Percentiles rank a stretch among this genome's conserved stretches.
Conservation (phyloP, 2,329 filamentous ascomycete genomes). For the Diplodia mutila region DNA sequence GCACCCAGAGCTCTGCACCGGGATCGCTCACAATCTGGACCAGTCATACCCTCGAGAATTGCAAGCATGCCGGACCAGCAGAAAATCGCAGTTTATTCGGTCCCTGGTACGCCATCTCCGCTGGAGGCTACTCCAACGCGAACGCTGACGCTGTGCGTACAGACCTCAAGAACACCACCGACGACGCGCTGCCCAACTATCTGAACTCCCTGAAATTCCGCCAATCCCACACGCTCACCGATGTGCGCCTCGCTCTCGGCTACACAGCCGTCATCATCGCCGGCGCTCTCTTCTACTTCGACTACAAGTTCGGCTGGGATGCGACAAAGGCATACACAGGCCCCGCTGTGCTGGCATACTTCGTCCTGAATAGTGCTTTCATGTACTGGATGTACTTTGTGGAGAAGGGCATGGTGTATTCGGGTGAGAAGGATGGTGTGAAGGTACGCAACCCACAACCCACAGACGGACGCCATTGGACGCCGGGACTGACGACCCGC, state of each 20-base stretch:
- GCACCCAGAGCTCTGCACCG: constrained; percentile 7
- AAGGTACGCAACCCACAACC: constrained; percentile 53
- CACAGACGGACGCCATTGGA: not conserved
- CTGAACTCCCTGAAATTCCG: constrained; percentile 84
- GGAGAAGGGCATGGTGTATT: constrained; percentile 81
- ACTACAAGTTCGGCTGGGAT: constrained; percentile 91
- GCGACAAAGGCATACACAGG: constrained; percentile 80
- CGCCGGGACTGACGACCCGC: not conserved
- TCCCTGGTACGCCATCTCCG: constrained; percentile 57
- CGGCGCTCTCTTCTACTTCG: constrained; percentile 83
- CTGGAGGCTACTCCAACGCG: not conserved
- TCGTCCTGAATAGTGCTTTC: constrained; percentile 74
- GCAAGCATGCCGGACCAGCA: constrained; percentile 42
- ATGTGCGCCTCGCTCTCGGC: constrained; percentile 81
- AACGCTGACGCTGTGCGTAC: constrained; percentile 27
- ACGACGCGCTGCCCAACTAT: constrained; percentile 93
- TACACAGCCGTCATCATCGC: constrained; percentile 81
- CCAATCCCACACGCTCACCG: constrained; percentile 78
- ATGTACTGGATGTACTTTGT: constrained; percentile 84
- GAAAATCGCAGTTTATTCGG: constrained; percentile 69
- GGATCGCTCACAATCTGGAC: constrained; percentile 20
- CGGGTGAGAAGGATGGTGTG: constrained; percentile 71
- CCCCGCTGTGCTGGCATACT: constrained; percentile 77
- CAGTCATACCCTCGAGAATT: not conserved
- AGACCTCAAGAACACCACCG: constrained; percentile 97